Evolutionary conservation across 179 eudicot species (phyloP), one percentile per base, ranked within the genome.

Genomic region (Dionaea muscipula): DNA sequence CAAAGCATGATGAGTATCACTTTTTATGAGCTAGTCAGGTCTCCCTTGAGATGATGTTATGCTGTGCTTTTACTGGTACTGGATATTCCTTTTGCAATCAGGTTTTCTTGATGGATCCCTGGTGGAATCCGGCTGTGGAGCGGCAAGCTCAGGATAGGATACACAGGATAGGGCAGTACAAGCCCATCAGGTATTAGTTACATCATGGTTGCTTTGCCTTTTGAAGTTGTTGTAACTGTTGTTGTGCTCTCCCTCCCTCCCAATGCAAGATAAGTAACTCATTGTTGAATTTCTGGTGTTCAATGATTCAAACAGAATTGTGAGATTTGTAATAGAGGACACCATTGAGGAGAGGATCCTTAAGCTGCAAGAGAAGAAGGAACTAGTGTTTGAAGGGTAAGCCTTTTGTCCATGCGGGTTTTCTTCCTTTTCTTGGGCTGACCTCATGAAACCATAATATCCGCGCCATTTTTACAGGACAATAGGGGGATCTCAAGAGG

Each of bases 101-200:
- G 98, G 95, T 91, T 51, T 91, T 87, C 75, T 66, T 91, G 80
- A 87, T 91, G 98, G 98, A 91, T 65, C 98, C 98, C 1, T 91
- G 95, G 95, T 91, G 95, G 98, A 91, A 91, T 74, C 95, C 96
- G 2, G 98, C 98, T 23, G 80, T 67, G 36, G 95, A 91, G 75
- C 66, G 83, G 69, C 98, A 91, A 67, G 98, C 98, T 37, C 91
- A 84, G 75, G 98, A 91, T 56, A 77, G 98, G 65, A 86, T 86
- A 36, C 94, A 86, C 63, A 72, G 98, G 64, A 91, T 91, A 25
- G 98, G 98, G 53, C 98, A 91, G 54, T 80, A 71, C 60, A 91
- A 91, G 72, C 95, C 98, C 46, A 91, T 91, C 75, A 79, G 87
- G 97, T 82, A 47, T 37, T n/a, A 13, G 39, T 33, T 44, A 10